Evolutionary conservation across 2,329 filamentous ascomycete species (phyloP).

Genomic region (Ophiocordyceps unilateralis): DNA sequence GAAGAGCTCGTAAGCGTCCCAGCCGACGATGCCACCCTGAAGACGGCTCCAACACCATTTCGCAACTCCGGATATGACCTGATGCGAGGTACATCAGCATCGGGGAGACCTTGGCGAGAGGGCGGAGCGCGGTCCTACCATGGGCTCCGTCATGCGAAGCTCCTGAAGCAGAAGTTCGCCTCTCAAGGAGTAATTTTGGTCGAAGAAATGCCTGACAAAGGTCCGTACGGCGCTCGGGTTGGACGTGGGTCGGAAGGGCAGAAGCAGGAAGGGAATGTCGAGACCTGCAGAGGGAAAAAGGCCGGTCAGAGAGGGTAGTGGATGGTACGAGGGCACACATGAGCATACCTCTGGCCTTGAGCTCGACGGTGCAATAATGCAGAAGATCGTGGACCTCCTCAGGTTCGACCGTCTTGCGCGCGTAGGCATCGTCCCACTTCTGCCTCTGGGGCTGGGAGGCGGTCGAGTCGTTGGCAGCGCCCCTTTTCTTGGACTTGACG

Average conservation of each 20-base stretch:
- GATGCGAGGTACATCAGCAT: neutral
- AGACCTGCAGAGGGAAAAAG: slow-evolving; percentile 41
- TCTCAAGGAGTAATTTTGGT: slow-evolving; percentile 41
- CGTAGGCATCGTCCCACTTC: slow-evolving; percentile 77
- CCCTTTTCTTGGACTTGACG: slow-evolving; percentile 48
- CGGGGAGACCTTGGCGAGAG: neutral
- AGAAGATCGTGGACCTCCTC: slow-evolving; percentile 86
- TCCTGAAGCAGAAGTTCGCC: slow-evolving; percentile 68
- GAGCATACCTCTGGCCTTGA: slow-evolving; percentile 77
- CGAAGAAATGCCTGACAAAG: slow-evolving; percentile 88
- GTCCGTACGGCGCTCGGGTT: slow-evolving; percentile 83
- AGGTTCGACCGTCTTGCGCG: slow-evolving; percentile 62
- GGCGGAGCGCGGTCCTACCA: slow-evolving; percentile 40
- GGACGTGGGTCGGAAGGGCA: slow-evolving; percentile 86
- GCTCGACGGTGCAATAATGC: slow-evolving; percentile 68
- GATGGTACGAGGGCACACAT: neutral
- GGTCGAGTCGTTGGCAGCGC: slow-evolving; percentile 29
- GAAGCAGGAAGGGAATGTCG: slow-evolving; percentile 77
- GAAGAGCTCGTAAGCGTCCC: slow-evolving; percentile 95
- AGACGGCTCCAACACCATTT: slow-evolving; percentile 99
- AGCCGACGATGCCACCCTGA: slow-evolving; percentile 78
- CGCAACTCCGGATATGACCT: slow-evolving; percentile 84
- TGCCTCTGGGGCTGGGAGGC: slow-evolving; percentile 47
- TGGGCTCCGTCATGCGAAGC: slow-evolving; percentile 79
- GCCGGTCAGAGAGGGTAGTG: neutral